A percentile compares a stretch with the other conserved stretches of the same genome.
Evolutionary conservation across 208 protist species (phyloP).

Genomic region (Strigomonas galati): DNA sequence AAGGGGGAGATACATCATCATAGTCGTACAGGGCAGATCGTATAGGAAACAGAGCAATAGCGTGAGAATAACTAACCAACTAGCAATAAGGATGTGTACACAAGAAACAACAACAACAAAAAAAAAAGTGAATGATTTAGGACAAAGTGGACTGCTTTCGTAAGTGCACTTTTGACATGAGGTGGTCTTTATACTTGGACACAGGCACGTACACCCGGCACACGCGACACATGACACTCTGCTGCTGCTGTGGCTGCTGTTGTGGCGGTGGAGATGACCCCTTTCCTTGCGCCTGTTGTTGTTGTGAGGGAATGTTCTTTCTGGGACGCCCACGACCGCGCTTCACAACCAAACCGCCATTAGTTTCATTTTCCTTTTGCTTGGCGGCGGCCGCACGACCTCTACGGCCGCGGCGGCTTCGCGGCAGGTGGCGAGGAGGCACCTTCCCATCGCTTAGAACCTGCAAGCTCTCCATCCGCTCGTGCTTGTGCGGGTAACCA

Average conservation of each 20-base stretch:
- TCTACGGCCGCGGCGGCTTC: conserved; percentile 5
- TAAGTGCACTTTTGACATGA: conserved; percentile 31
- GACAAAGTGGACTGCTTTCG: background rate
- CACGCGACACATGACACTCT: conserved; percentile 66
- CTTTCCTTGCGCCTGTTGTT: background rate
- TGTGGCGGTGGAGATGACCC: too few relatives aligned
- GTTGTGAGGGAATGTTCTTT: background rate
- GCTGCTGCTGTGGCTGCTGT: background rate
- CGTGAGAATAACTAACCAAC: too few relatives aligned
- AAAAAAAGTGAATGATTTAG: background rate
- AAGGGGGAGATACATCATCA: too few relatives aligned
- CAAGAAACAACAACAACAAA: too few relatives aligned
- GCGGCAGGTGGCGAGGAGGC: conserved; percentile 44
- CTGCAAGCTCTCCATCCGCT: conserved; percentile 62
- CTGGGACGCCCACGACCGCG: conserved; percentile 3
- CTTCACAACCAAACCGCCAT: background rate
- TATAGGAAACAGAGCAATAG: too few relatives aligned
- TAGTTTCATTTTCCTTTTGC: background rate
- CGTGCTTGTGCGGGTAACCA: conserved; percentile 70
- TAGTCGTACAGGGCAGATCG: too few relatives aligned
- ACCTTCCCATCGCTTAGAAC: conserved; percentile 48
- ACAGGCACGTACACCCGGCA: conserved; percentile 54
- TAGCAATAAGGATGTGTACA: too few relatives aligned
- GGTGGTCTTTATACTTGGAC: conserved; percentile 41
- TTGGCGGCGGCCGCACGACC: conserved; percentile 19